Percentiles rank a stretch among this genome's conserved stretches.
Conservation (phyloP, 805 yeast species). For the Teunomyces funiuensis region DNA sequence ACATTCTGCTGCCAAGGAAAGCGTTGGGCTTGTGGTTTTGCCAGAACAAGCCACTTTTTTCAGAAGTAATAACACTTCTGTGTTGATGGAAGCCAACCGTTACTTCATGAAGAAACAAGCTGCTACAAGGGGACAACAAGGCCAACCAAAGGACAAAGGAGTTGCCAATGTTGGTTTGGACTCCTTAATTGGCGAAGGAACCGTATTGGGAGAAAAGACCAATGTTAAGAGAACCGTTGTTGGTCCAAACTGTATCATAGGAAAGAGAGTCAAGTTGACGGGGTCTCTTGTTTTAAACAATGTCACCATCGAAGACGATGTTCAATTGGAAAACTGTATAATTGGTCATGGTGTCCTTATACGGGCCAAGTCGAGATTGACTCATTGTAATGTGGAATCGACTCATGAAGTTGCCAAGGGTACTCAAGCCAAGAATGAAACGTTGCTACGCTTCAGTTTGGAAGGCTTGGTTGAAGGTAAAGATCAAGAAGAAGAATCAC, state of each 20-base stretch:
- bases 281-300: conserved; percentile 80
- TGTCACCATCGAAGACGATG: conserved; percentile 77
- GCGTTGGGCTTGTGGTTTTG: conserved; percentile 66
- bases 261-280: conserved; percentile 82
- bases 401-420: conserved; percentile 64
- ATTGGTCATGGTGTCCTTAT: conserved; percentile 71
- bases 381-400: conserved; percentile 85
- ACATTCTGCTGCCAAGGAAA: conserved; percentile 58
- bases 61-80: conserved; percentile 74
- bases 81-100: conserved; percentile 89
- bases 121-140: conserved; percentile 26
- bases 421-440: conserved; percentile 57
- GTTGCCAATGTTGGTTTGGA: conserved; percentile 86
- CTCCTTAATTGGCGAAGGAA: conserved; percentile 67
- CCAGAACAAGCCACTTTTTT: conserved; percentile 72
- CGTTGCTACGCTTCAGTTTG: conserved; percentile 44
- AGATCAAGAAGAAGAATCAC: conserved; percentile 25
- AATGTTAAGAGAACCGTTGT: conserved; percentile 84
- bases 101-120: conserved; percentile 68
- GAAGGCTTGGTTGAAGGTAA: conserved; percentile 40
- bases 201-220: conserved; percentile 77
- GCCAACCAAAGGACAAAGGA: conserved; percentile 45
- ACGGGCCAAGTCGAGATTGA: conserved; percentile 61
- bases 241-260: conserved; percentile 73
- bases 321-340: conserved; percentile 79